Percentiles rank a stretch among this genome's conserved stretches.
These are phyloP conservation scores for Penicillium freii DNA, from an alignment of 2,329 filamentous ascomycete genomes.

Conservation along the genomic window DNA sequence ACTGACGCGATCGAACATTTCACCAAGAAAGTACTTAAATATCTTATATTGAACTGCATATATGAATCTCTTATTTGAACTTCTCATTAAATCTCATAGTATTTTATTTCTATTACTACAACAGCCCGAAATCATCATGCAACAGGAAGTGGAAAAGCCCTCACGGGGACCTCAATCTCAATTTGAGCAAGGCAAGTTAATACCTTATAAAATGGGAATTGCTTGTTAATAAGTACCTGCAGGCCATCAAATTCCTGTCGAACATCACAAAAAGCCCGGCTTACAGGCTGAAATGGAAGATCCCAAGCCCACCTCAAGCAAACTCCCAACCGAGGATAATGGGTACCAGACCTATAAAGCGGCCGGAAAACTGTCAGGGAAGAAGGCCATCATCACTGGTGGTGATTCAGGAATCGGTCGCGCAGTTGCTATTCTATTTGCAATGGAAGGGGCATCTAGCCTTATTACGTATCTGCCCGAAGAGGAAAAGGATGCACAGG, in stretches of 20 bases:
- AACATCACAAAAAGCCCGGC: conserved; percentile 54
- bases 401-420: conserved; percentile 78
- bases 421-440: conserved; percentile 71
- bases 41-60: too few species aligned
- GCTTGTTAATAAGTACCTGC: not conserved
- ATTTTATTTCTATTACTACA: too few species aligned
- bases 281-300: conserved; percentile 56
- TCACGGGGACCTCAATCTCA: conserved; percentile 25
- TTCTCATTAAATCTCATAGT: too few species aligned
- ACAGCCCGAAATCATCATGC: conserved; percentile 9
- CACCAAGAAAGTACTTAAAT: too few species aligned
- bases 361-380: conserved; percentile 70
- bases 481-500: conserved; percentile 71
- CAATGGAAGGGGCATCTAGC: conserved; percentile 73
- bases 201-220: too few species aligned
- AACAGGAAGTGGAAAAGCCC: conserved; percentile 14
- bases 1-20: not conserved
- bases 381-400: conserved; percentile 77
- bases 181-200: conserved; percentile 31
- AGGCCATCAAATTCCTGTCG: conserved; percentile 53
- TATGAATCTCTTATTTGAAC: too few species aligned
- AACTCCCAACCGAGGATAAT: conserved; percentile 66
- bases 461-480: conserved; percentile 72
- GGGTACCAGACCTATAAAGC: conserved; percentile 69
- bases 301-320: conserved; percentile 59